Evolutionary conservation across 495 filamentous ascomycete genomes (phyloP).

Genomic region (Acidomyces sp.): DNA sequence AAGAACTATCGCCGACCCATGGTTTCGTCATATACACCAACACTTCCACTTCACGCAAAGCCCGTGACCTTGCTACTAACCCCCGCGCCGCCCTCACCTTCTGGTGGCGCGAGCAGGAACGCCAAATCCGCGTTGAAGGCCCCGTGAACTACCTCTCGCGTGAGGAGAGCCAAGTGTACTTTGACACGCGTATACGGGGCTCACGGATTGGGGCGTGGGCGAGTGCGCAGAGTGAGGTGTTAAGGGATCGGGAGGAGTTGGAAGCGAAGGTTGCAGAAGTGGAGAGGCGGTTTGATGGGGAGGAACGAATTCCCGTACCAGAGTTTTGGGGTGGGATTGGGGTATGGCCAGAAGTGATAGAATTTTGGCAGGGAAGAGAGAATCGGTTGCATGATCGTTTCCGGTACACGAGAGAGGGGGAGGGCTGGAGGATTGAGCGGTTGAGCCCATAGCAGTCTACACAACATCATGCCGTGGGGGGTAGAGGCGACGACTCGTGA

Average conservation of each 20-base stretch:
- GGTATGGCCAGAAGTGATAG: constrained; percentile 69
- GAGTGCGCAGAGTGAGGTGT: constrained; percentile 67
- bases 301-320: constrained; percentile 73
- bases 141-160: constrained; percentile 47
- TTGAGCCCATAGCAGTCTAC: no score
- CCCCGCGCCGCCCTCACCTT: constrained; percentile 59
- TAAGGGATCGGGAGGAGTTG: constrained; percentile 49
- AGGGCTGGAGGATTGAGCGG: constrained; percentile 44
- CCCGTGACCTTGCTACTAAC: constrained; percentile 51
- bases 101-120: constrained; percentile 62
- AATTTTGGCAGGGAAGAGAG: constrained; percentile 89
- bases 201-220: constrained; percentile 89
- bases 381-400: constrained; percentile 91
- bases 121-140: constrained; percentile 80
- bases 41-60: constrained; percentile 65
- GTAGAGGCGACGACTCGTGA: no score
- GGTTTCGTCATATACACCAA: constrained; percentile 93
- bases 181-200: constrained; percentile 62
- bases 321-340: constrained; percentile 86
- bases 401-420: constrained; percentile 50
- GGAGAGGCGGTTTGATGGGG: constrained; percentile 56
- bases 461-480: no score
- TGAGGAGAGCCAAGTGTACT: constrained; percentile 79
- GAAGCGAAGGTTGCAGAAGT: constrained; percentile 57
- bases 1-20: constrained; percentile 52